These are phyloP conservation scores for Ambrosia trifida DNA, from an alignment of 129 eudicot genomes.

Conservation along the genomic window DNA sequence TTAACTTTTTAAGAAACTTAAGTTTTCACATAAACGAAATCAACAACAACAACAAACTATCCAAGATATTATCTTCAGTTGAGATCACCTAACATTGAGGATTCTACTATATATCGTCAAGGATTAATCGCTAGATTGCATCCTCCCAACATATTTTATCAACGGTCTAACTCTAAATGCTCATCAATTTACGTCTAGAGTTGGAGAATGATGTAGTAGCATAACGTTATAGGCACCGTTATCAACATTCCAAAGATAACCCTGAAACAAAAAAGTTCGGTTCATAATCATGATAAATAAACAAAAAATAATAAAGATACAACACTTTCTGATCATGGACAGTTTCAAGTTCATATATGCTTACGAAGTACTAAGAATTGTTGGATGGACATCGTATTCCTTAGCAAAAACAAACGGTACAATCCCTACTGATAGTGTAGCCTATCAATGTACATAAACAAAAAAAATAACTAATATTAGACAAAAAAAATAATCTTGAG, in stretches of 20 bases:
- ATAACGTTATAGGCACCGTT: constrained; percentile 79
- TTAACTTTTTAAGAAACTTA: background rate
- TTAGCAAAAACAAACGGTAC: constrained; percentile 94
- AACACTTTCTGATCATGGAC: background rate
- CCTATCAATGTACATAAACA: constrained; percentile 41
- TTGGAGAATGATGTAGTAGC: constrained; percentile 50
- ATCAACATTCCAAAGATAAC: constrained; percentile 95
- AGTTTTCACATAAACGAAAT: background rate
- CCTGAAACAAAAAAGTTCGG: constrained; percentile 43
- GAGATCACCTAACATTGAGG: background rate
- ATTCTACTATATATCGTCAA: background rate
- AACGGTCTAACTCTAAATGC: background rate
- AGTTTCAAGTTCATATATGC: background rate
- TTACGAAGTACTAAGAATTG: constrained; percentile 82
- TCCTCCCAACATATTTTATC: background rate
- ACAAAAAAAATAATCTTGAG: background rate
- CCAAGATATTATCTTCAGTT: background rate
- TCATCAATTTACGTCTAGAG: constrained; percentile 7
- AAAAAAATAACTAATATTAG: background rate
- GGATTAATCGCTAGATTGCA: background rate
- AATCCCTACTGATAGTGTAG: constrained; percentile 88
- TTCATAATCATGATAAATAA: constrained; percentile 5
- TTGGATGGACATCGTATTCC: constrained; percentile 81
- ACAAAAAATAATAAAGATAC: background rate
- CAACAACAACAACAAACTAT: background rate